phyloP scores from a whole-genome alignment of 306 rosid genomes.

The Glycine soja region DNA sequence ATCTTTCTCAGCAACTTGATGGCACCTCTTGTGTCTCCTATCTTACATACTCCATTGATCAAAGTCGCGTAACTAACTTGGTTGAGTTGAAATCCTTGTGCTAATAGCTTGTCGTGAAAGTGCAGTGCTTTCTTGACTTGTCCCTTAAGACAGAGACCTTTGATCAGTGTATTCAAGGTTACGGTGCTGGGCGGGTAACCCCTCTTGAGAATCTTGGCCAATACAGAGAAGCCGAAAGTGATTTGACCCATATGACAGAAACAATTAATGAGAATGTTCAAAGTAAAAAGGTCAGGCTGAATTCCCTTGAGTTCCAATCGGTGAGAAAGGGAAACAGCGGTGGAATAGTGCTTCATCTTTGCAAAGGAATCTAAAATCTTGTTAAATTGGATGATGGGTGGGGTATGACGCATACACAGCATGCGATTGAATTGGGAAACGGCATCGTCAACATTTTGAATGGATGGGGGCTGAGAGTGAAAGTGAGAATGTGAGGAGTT shows the following conservation, averaged over 20 bases:
- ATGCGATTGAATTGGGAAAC: neutral
- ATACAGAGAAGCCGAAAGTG: constrained; percentile 1
- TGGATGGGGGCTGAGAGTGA: too few relatives aligned
- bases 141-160: too few relatives aligned
- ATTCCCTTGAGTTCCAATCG: neutral
- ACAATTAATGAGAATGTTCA: neutral
- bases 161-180: neutral
- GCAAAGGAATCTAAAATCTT: constrained; percentile 17
- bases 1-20: neutral
- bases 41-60: neutral
- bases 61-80: constrained; percentile 15
- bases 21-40: neutral
- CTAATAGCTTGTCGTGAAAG: neutral
- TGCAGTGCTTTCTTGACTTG: neutral
- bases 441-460: neutral
- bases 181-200: neutral
- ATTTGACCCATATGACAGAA: neutral
- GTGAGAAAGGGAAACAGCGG: constrained; percentile 13
- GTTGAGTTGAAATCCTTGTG: neutral
- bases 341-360: constrained; percentile 20
- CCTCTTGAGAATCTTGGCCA: neutral
- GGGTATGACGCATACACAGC: neutral
- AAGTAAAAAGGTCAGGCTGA: neutral
- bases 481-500: too few relatives aligned
- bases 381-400: neutral